These are phyloP conservation scores for Silene latifolia DNA, from an alignment of 148 eudicot genomes.

Conservation along the genomic window DNA sequence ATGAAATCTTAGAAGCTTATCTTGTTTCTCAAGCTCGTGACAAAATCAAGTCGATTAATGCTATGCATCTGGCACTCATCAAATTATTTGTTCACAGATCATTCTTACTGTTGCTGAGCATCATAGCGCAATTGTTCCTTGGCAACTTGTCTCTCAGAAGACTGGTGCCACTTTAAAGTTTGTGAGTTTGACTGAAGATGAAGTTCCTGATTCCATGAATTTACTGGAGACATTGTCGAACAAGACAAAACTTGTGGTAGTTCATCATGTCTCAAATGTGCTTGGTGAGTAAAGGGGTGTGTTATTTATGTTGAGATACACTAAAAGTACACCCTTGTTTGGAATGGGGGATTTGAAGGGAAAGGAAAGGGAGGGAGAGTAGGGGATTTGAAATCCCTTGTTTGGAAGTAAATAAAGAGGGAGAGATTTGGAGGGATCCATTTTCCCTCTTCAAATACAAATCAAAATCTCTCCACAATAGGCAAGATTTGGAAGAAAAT, in stretches of 20 bases:
- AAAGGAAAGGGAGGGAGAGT: no score
- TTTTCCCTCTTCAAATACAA: no score
- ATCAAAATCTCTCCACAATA: no score
- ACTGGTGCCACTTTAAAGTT: slow-evolving; percentile 78
- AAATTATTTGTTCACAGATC: slow-evolving; percentile 42
- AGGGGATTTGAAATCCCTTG: no score
- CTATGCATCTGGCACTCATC: not conserved
- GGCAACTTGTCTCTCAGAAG: slow-evolving; percentile 86
- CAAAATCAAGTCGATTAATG: not conserved
- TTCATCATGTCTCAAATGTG: slow-evolving; percentile 86
- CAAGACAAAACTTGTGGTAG: slow-evolving; percentile 78
- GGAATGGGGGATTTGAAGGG: no score
- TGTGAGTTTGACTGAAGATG: slow-evolving; percentile 64
- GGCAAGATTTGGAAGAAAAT: no score
- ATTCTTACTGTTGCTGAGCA: slow-evolving; percentile 86
- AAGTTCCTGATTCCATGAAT: slow-evolving; percentile 68
- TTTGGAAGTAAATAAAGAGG: no score
- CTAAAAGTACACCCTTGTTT: no score
- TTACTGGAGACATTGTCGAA: slow-evolving; percentile 56
- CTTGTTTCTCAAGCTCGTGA: not conserved
- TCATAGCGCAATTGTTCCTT: slow-evolving; percentile 96
- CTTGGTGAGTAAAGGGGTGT: slow-evolving; percentile 48
- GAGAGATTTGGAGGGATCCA: no score
- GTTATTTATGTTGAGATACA: slow-evolving; percentile 8
- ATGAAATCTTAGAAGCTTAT: not conserved